These are phyloP conservation scores for Neurospora hispaniola DNA, from an alignment of 495 filamentous ascomycete genomes.

Conservation along the genomic window DNA sequence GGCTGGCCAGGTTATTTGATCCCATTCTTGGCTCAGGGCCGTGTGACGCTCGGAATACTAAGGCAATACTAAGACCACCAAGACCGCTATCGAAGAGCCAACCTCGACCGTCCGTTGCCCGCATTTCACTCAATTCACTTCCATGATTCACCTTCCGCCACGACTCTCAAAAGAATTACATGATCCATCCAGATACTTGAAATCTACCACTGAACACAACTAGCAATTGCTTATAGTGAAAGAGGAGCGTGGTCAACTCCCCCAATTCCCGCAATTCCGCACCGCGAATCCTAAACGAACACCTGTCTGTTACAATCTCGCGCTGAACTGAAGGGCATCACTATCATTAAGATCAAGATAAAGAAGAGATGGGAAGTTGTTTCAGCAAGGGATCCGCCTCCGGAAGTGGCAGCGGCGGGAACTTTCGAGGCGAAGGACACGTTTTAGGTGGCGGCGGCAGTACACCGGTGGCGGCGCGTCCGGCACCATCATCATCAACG, in stretches of 20 bases:
- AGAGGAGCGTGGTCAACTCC: not conserved
- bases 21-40: not conserved
- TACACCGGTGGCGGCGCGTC: not conserved
- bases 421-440: constrained; percentile 43
- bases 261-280: not conserved
- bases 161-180: not conserved
- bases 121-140: not conserved
- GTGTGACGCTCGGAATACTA: not conserved
- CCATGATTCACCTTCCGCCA: not conserved
- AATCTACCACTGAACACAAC: not conserved
- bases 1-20: not conserved
- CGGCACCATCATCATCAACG: not conserved
- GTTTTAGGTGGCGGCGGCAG: constrained; percentile 36
- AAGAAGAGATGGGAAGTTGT: constrained; percentile 54
- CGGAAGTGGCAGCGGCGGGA: not conserved
- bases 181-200: not conserved
- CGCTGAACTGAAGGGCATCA: not conserved
- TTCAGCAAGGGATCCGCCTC: constrained; percentile 50
- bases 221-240: not conserved
- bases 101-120: not conserved
- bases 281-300: not conserved
- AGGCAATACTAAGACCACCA: not conserved
- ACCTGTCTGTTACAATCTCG: not conserved
- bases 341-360: too few relatives aligned
- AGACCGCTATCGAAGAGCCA: not conserved